Conservation (phyloP, 495 filamentous ascomycete genomes). For the Daldinia decipiens region DNA sequence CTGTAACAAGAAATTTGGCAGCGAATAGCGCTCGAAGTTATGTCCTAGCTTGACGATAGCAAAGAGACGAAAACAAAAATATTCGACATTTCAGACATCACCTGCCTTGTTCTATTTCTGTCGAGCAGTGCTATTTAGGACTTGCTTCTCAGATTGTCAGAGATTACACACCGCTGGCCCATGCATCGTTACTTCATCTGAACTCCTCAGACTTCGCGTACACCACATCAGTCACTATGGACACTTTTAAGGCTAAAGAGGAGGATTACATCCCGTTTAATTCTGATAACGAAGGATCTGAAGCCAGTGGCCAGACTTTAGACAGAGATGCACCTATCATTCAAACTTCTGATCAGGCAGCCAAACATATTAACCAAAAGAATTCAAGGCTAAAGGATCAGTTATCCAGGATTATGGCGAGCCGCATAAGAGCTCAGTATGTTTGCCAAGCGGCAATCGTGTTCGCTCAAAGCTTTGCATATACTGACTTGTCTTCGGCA, state of each 20-base stretch:
- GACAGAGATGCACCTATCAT: slow-evolving; percentile 14
- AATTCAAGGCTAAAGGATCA: slow-evolving; percentile 23
- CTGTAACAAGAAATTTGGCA: slow-evolving; percentile 57
- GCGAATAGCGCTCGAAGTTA: slow-evolving; percentile 61
- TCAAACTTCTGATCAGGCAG: slow-evolving; percentile 16
- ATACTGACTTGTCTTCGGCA: slow-evolving; percentile 29
- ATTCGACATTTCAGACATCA: slow-evolving; percentile 53
- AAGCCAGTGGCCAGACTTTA: slow-evolving; percentile 15
- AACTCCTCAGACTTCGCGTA: slow-evolving; percentile 30
- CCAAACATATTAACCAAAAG: slow-evolving; percentile 36
- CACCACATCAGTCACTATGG: slow-evolving; percentile 27
- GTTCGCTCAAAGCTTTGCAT: slow-evolving; percentile 24
- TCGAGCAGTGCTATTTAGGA: slow-evolving; percentile 44
- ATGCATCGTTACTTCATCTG: slow-evolving; percentile 36
- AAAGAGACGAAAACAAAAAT: slow-evolving; percentile 61
- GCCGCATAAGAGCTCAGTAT: slow-evolving; percentile 27
- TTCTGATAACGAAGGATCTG: slow-evolving; percentile 20
- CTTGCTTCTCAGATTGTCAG: slow-evolving; percentile 35
- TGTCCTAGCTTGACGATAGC: slow-evolving; percentile 70
- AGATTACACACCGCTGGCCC: slow-evolving; percentile 29
- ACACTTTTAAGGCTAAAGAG: slow-evolving; percentile 33
- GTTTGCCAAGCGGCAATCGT: slow-evolving; percentile 34
- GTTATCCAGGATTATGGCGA: slow-evolving; percentile 23
- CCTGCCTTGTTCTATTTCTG: slow-evolving; percentile 45
- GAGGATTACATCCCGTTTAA: slow-evolving; percentile 28